Base-by-base conservation (phyloP, 768 basidiomycete species). In the Kwoniella europaea region DNA sequence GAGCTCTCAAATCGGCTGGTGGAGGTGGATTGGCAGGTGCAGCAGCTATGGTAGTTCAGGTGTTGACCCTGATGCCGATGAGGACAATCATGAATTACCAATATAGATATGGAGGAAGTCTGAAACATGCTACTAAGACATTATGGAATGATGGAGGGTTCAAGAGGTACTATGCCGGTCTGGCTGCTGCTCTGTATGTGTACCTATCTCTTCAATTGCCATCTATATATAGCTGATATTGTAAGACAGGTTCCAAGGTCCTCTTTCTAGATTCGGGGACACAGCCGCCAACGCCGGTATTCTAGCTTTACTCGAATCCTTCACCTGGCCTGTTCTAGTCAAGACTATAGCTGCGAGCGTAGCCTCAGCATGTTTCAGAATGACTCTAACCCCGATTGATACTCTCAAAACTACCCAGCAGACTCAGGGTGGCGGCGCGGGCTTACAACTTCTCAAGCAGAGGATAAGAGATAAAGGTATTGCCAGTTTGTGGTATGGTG, bases 11-110 rank as follows among this genome's bases (percentile, higher is more conserved):
- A 85, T 88, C 86, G 56, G 96, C 95, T 3, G 86, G 92, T 0
- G 95, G 96, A 9, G 95, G 96, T 24, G 95, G 94, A 4, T 84
- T 95, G 60, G 93, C 91, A 74, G 95, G 94, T 58, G 92, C 93
- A 16, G 65, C 77, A 88, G 95, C 95, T 0, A 98, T 98, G 96
- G 88, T 98, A 4, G 86, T 98, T 5, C 96, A 98, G 81, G 96
- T 98, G 18, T 82, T 97, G 62, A 89, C 90, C 0, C 87, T 96
- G 69, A 97, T 97, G 94, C 94, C 93, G 5, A 84, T 96, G n/a
- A 88, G 93, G n/a, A 97, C 95, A 2, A 87, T 94, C 66, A 98
- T 98, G 96, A 98, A 98, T 86, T 97, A 92, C 80, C 93, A 94
- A 85, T 94, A 94, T 78, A 74, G 85, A 64, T 94, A 89, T 79